These are phyloP conservation scores for Alternaria sp. DNA, from an alignment of 2,329 filamentous ascomycete genomes.

Conservation along the genomic window DNA sequence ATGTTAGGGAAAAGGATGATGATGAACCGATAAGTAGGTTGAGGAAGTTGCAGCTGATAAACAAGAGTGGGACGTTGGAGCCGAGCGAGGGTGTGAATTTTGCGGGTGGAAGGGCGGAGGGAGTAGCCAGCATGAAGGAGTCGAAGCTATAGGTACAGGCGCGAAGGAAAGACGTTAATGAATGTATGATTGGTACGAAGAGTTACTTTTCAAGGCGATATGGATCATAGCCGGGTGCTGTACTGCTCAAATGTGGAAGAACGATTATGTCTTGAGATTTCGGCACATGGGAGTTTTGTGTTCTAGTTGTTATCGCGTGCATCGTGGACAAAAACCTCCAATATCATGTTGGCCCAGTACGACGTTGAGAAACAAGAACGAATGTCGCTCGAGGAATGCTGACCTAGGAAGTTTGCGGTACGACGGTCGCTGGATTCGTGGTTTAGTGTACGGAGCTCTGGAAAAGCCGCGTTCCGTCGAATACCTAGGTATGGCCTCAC, in stretches of 20 bases:
- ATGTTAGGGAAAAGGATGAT: constrained; percentile 47
- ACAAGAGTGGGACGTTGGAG: constrained; percentile 42
- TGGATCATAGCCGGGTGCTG: not conserved
- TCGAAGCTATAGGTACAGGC: not conserved
- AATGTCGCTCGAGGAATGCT: no score
- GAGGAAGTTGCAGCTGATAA: constrained; percentile 40
- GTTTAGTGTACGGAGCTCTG: not conserved
- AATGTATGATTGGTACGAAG: not conserved
- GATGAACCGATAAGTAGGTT: constrained; percentile 40
- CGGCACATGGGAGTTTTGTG: not conserved
- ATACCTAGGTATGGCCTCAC: not conserved
- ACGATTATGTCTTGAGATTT: not conserved
- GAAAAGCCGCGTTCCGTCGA: not conserved
- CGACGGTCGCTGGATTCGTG: no score
- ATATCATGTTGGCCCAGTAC: not conserved
- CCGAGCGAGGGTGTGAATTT: constrained; percentile 25
- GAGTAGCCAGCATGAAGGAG: not conserved
- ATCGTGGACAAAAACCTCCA: not conserved
- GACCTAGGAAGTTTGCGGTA: no score
- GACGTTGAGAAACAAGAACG: no score
- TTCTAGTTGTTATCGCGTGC: not conserved
- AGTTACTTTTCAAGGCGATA: not conserved
- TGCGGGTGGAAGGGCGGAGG: constrained; percentile 16
- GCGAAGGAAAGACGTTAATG: not conserved
- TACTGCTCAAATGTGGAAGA: not conserved